Base-by-base conservation (phyloP, 2,329 filamentous ascomycete genomes). In the Paecilomyces fulvus region DNA sequence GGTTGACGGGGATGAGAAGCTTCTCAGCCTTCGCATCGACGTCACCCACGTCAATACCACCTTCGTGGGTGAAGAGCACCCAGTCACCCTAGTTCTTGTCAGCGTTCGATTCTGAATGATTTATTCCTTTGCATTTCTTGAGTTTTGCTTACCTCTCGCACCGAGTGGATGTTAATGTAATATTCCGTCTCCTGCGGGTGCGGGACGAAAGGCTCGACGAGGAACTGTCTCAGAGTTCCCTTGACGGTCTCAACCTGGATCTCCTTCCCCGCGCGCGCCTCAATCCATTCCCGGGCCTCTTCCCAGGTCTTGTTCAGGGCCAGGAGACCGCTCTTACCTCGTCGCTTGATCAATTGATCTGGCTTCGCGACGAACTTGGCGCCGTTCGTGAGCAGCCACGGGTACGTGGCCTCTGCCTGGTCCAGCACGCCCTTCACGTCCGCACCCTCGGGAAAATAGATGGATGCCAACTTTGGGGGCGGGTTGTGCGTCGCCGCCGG, bases 131-230 rank as follows among this genome's bases (percentile, higher is more conserved):
- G 25, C 25, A 30, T 9, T 10, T 46, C 28, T 54, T 54, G 57
- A 17, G 31, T 60, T 58, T 59, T 60, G 86, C 91, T 86, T 86
- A 97, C 94, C 87, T 97, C 94, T 82, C 94, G 89, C 71, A 96
- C 92, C 62, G 94, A 97, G 85, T 96, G 94, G 82, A 99, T 99
- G 86, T 96, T 96, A 82, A 99, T 96, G 80, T 99, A 99, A 82
- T 97, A 97, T 79, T 99, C 94, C 63, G 92, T 96, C 75, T 91
- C 88, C 69, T 91, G 84, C 63, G 92, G 88, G 79, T 99, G 94
- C 70, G 92, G 94, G 61, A 97, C 92, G 72, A 99, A 97, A 54
- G 94, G 94, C 85, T 99, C 94, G 66, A 99, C 92, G 64, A 99
- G 83, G 83, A 99, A 99, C 70, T 95, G 89, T 75, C 92, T 87